A percentile compares a stretch with the other conserved stretches of the same genome.
Evolutionary conservation across 176 grass and related monocot genomes (phyloP).

Genomic region (Triticum monococcum): DNA sequence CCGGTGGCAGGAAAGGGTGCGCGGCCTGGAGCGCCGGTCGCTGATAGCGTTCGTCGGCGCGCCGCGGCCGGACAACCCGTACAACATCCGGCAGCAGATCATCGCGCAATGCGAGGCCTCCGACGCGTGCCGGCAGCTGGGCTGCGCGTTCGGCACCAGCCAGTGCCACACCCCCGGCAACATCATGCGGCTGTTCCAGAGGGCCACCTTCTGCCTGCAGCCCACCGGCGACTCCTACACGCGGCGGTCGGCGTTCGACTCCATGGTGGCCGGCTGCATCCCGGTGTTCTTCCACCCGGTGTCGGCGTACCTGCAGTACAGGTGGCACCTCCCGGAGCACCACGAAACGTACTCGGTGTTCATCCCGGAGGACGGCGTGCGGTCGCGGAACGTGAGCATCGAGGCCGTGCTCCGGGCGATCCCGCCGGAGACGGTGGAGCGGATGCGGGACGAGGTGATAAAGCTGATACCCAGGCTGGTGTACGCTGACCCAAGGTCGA

Average conservation of each 20-base stretch:
- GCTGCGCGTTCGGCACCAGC: constrained; percentile 43
- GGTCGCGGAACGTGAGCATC: constrained; percentile 40
- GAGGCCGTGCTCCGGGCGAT: constrained; percentile 41
- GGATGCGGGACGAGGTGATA: constrained; percentile 47
- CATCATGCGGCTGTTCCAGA: constrained; percentile 58
- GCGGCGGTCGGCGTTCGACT: constrained; percentile 51
- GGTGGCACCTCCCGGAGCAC: constrained; percentile 40
- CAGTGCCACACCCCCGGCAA: constrained; percentile 41
- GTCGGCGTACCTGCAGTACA: constrained; percentile 50
- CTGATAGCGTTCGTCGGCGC: constrained; percentile 71
- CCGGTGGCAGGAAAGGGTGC: constrained; percentile 54
- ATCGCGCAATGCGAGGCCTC: constrained; percentile 56
- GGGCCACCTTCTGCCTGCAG: constrained; percentile 51
- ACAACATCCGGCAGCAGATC: constrained; percentile 44
- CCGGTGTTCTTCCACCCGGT: constrained; percentile 52
- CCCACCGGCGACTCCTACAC: constrained; percentile 50
- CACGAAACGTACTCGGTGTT: constrained; percentile 44
- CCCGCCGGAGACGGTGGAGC: constrained; percentile 21
- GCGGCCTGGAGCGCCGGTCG: constrained; percentile 22
- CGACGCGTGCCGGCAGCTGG: constrained; percentile 30
- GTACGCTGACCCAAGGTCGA: constrained; percentile 41
- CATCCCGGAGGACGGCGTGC: constrained; percentile 39
- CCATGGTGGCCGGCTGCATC: constrained; percentile 55
- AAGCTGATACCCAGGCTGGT: constrained; percentile 35
- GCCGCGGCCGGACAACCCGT: constrained; percentile 44